Base-by-base conservation (phyloP, 306 rosid genomes). In the Corylus heterophylla region DNA sequence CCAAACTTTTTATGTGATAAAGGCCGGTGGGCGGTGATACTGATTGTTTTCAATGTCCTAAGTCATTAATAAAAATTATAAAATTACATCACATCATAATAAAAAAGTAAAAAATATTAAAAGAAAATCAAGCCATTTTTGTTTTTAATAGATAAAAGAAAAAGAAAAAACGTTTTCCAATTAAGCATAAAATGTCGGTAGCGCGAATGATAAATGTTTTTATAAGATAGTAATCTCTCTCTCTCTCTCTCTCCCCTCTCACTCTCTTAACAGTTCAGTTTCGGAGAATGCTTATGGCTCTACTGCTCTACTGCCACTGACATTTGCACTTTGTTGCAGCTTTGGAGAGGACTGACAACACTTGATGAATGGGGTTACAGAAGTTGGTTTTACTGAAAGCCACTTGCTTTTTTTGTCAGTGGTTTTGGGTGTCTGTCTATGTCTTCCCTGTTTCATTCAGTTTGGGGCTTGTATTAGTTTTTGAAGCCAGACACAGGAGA, bases 331-430 rank as follows among this genome's bases (percentile, higher is more conserved):
- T 74, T 54, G 58, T 75, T 82, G 85, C 92, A 92, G 94, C 92
- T 79, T 42, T 93, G 89, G 96, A 93, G 62, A 93, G 88, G 83
- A 79, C 87, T 12, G 96, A 93, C 0, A 55, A 80, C 80, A 85
- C 44, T 79, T 92, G 85, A 83, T 82, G 82, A 74, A 52, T 70
- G 71, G 79, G 67, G 44, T 18, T 59, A 18, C 49, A 58, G 73
- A 73, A 44, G 25, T 22, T 22, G 25, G 25, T 22, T 22, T 22
- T 22, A 22, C 25, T 22, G 25, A 22, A 22, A 22, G 25, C 25
- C 25, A 22, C 25, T 22, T 22, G 25, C n/a, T 8, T 39, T 67
- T n/a, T 39, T 39, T 8, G 74, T 48, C 52, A 59, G 2, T 20
- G 25, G 25, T 44, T 49, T 27, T 66, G 3, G 17, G 35, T 79